These are phyloP conservation scores for Scheffersomyces stambukii DNA, from an alignment of 1,139 yeast genomes.

Conservation along the genomic window DNA sequence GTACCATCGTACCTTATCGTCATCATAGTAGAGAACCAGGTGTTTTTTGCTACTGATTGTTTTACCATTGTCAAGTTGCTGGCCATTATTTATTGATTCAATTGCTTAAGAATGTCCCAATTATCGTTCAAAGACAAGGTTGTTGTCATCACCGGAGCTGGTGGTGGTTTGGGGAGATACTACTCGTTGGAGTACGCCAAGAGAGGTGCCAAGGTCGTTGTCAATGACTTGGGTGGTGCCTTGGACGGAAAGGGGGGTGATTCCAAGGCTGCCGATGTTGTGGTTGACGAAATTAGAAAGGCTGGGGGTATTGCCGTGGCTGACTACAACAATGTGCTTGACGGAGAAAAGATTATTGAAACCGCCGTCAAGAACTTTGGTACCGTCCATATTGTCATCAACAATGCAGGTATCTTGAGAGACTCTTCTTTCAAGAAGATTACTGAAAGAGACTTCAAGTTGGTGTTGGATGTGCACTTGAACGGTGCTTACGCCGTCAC, in stretches of 20 bases:
- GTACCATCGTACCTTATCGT: too few relatives aligned
- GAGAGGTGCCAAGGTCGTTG: conserved; percentile 90
- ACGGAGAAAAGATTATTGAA: conserved; percentile 81
- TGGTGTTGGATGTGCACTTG: conserved; percentile 82
- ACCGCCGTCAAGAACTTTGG: conserved; percentile 88
- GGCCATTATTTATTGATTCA: too few relatives aligned
- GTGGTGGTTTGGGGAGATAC: conserved; percentile 91
- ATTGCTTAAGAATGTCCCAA: conserved; percentile 37
- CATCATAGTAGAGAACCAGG: too few relatives aligned
- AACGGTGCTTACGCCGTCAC: conserved; percentile 86
- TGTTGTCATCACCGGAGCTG: conserved; percentile 93
- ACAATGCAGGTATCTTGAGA: conserved; percentile 93
- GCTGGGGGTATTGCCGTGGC: conserved; percentile 89
- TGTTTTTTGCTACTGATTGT: too few relatives aligned
- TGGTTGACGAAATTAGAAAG: conserved; percentile 74
- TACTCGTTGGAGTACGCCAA: conserved; percentile 86
- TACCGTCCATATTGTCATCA: conserved; percentile 81
- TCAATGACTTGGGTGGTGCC: conserved; percentile 89
- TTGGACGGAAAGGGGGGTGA: conserved; percentile 66
- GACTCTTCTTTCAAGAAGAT: conserved; percentile 76
- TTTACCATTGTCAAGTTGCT: too few relatives aligned
- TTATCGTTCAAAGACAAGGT: conserved; percentile 71
- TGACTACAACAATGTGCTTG: conserved; percentile 86
- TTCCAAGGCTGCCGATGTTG: conserved; percentile 77
- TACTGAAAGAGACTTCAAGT: conserved; percentile 74